Evolutionary conservation across 305 asterid species (phyloP).

Genomic region (Stenogyne calaminthoides): DNA sequence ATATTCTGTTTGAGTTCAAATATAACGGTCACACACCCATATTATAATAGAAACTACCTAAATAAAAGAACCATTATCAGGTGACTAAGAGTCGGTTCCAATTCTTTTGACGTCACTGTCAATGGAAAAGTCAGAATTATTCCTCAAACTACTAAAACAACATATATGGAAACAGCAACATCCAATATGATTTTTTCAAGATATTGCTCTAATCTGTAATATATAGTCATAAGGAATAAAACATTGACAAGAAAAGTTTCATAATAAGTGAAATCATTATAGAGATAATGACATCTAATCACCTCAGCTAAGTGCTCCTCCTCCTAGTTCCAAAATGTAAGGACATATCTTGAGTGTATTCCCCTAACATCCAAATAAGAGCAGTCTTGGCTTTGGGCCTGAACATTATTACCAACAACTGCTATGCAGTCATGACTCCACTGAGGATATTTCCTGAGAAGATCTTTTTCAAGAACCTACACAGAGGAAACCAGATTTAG

Average conservation of each 20-base stretch:
- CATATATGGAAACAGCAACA: background rate
- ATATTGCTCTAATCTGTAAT: background rate
- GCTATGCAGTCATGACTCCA: conserved; percentile 99
- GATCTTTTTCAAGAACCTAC: conserved; percentile 99
- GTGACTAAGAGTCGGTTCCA: background rate
- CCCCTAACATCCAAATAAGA: conserved; percentile 99
- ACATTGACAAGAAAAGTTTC: background rate
- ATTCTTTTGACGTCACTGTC: background rate
- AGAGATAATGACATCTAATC: conserved; percentile 25
- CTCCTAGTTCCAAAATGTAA: conserved; percentile 83
- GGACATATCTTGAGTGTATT: conserved; percentile 99
- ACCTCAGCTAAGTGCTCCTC: conserved; percentile 98
- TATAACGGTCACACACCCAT: background rate
- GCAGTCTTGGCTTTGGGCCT: conserved; percentile 99
- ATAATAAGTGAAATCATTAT: background rate
- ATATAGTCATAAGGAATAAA: background rate
- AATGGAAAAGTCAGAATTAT: background rate
- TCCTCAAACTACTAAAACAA: conserved; percentile 3
- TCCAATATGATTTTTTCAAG: conserved; percentile 1
- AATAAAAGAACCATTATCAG: background rate
- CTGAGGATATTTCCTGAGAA: conserved; percentile 97
- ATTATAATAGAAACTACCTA: background rate
- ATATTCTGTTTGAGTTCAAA: background rate
- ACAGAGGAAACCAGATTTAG: conserved; percentile 28
- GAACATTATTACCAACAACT: conserved; percentile 91